Percentiles rank a stretch among this genome's conserved stretches.
Evolutionary conservation across 2,329 filamentous ascomycete genomes (phyloP).

Genomic region (Fusarium sp.): DNA sequence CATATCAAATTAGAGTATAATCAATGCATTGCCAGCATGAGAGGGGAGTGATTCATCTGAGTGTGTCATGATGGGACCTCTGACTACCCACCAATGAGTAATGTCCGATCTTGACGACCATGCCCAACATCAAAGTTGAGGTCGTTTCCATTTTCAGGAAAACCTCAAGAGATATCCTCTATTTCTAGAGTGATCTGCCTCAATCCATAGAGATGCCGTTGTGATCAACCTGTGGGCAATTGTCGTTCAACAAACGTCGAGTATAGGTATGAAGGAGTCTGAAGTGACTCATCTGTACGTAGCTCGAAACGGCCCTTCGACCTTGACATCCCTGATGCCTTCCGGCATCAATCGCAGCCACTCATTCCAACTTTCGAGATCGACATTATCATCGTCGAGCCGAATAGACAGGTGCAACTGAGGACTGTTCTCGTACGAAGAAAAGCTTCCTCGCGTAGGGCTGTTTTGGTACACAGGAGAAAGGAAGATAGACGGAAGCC

Average conservation of each 20-base stretch:
- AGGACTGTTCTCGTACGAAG: slow-evolving; percentile 58
- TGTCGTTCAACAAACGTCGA: slow-evolving; percentile 13
- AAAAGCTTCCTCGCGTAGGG: slow-evolving; percentile 54
- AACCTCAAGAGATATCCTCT: slow-evolving; percentile 17
- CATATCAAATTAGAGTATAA: slow-evolving; percentile 29
- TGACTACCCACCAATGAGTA: slow-evolving; percentile 8
- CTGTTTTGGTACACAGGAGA: slow-evolving; percentile 62
- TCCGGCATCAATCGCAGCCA: slow-evolving; percentile 71
- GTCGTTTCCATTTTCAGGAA: slow-evolving; percentile 35
- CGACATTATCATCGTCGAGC: slow-evolving; percentile 63
- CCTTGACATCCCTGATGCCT: slow-evolving; percentile 66
- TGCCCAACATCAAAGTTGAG: slow-evolving; percentile 9
- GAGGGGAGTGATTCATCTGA: slow-evolving; percentile 25
- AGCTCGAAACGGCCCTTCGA: slow-evolving; percentile 63
- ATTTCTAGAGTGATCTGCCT: slow-evolving; percentile 16
- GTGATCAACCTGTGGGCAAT: neutral
- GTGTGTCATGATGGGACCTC: slow-evolving; percentile 1
- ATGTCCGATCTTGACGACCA: slow-evolving; percentile 4
- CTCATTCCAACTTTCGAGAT: slow-evolving; percentile 67
- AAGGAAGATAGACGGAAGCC: slow-evolving; percentile 68
- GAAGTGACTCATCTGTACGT: slow-evolving; percentile 41
- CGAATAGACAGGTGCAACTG: slow-evolving; percentile 65
- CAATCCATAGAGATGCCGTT: slow-evolving; percentile 21
- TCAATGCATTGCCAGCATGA: slow-evolving; percentile 24
- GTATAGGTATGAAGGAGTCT: neutral